phyloP scores from a whole-genome alignment of 352 stramenopile species.

The Globisporangium mamillatum region DNA sequence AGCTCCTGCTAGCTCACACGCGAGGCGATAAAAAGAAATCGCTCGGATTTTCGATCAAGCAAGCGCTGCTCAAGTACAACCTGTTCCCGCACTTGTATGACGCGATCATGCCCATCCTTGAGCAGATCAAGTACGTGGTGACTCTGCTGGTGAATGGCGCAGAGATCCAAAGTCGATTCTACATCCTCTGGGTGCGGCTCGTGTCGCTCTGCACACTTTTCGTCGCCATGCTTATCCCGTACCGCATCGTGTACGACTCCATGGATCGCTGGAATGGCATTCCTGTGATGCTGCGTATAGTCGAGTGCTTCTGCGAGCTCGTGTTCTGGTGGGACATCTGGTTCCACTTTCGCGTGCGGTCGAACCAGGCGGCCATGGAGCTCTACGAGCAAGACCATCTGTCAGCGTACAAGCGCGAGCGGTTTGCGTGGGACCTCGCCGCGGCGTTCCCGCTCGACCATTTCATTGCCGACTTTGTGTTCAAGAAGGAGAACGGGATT shows the following conservation, averaged over 20 bases:
- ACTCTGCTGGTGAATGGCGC: conserved; percentile 29
- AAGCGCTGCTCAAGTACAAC: conserved; percentile 8
- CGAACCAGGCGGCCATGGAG: conserved; percentile 51
- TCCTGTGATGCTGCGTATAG: conserved; percentile 27
- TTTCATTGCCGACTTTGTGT: conserved; percentile 27
- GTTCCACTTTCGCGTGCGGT: conserved; percentile 56
- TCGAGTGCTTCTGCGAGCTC: conserved; percentile 43
- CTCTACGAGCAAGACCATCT: conserved; percentile 62
- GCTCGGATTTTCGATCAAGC: conserved; percentile 11
- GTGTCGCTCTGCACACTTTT: conserved; percentile 47
- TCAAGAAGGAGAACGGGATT: background rate
- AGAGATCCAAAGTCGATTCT: conserved; percentile 56
- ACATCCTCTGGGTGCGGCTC: conserved; percentile 52
- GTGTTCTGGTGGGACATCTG: conserved; percentile 54
- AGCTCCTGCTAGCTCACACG: conserved; percentile 36
- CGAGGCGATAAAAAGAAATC: conserved; percentile 21
- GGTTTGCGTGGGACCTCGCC: conserved; percentile 35
- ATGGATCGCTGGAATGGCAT: conserved; percentile 41
- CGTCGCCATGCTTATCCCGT: conserved; percentile 44
- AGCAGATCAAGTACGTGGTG: background rate
- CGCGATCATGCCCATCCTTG: background rate
- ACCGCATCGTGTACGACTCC: conserved; percentile 54
- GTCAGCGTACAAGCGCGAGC: conserved; percentile 49
- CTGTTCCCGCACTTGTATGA: conserved; percentile 1
- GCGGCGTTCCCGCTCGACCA: conserved; percentile 54